Conservation (phyloP, 2,329 filamentous ascomycete genomes). For the Elsinoe perseae region DNA sequence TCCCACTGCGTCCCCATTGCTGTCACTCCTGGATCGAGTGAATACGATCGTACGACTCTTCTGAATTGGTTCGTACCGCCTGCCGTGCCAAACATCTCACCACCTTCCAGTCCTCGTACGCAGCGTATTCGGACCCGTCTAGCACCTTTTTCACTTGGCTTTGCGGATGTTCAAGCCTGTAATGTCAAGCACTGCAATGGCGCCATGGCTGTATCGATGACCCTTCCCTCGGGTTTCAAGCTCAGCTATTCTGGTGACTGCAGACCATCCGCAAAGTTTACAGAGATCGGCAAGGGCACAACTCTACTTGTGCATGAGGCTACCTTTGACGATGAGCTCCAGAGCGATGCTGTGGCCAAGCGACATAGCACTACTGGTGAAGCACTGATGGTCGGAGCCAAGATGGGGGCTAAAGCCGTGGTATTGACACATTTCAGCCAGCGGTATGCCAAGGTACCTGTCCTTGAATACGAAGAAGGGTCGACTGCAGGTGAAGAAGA, state of each 20-base stretch:
- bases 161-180: conserved; percentile 60
- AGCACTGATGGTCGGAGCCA: conserved; percentile 66
- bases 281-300: conserved; percentile 60
- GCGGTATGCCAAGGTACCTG: conserved; percentile 71
- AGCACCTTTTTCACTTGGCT: conserved; percentile 45
- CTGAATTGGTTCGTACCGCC: conserved; percentile 31
- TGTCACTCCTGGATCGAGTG: conserved; percentile 29
- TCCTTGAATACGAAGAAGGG: conserved; percentile 35
- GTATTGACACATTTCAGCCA: conserved; percentile 94
- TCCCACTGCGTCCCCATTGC: conserved; percentile 48
- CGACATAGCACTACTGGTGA: conserved; percentile 84
- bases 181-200: conserved; percentile 71
- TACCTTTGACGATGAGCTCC: conserved; percentile 84
- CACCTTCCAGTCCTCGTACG: conserved; percentile 21
- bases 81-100: conserved; percentile 31
- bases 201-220: conserved; percentile 67
- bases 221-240: conserved; percentile 72
- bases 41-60: conserved; percentile 20
- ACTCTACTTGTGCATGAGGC: conserved; percentile 92
- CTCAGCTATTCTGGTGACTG: conserved; percentile 93
- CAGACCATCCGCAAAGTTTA: conserved; percentile 65
- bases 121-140: conserved; percentile 20
- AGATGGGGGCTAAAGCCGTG: conserved; percentile 72
- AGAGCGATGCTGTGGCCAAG: conserved; percentile 72
- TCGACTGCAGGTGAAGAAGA: conserved; percentile 24